Evolutionary conservation across 2,329 filamentous ascomycete genomes (phyloP).

Genomic region (Scytalidium lignicola): DNA sequence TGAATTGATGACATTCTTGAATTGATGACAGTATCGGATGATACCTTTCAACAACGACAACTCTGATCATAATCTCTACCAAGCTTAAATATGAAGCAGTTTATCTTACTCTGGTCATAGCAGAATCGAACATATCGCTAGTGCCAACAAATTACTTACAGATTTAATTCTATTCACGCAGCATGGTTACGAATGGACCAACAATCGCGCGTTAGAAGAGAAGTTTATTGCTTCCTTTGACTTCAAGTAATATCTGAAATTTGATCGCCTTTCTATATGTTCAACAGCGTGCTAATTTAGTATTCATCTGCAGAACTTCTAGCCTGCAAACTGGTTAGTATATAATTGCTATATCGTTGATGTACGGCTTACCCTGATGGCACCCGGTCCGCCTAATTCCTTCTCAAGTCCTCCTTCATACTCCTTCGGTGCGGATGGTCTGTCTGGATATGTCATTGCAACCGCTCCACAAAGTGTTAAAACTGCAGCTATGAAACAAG

Average conservation of each 20-base stretch:
- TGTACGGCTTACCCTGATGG: conserved; percentile 53
- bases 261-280: conserved; percentile 21
- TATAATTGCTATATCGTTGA: not conserved
- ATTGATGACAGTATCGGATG: no score
- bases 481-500: conserved; percentile 59
- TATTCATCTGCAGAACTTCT: conserved; percentile 47
- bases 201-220: not conserved
- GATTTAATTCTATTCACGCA: no score
- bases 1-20: no score
- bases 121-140: no score
- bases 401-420: conserved; percentile 69
- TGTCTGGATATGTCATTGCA: conserved; percentile 66
- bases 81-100: no score
- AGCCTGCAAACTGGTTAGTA: conserved; percentile 35
- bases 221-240: not conserved
- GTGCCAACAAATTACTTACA: no score
- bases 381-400: conserved; percentile 68
- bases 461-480: conserved; percentile 63
- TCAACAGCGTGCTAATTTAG: conserved; percentile 23
- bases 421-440: conserved; percentile 61
- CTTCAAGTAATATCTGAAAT: not conserved
- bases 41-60: no score
- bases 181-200: not conserved
- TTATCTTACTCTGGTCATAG: no score
- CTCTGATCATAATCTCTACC: no score